phyloP scores from a whole-genome alignment of 1,284 basidiomycete species.

The Cryptococcus neoformans region DNA sequence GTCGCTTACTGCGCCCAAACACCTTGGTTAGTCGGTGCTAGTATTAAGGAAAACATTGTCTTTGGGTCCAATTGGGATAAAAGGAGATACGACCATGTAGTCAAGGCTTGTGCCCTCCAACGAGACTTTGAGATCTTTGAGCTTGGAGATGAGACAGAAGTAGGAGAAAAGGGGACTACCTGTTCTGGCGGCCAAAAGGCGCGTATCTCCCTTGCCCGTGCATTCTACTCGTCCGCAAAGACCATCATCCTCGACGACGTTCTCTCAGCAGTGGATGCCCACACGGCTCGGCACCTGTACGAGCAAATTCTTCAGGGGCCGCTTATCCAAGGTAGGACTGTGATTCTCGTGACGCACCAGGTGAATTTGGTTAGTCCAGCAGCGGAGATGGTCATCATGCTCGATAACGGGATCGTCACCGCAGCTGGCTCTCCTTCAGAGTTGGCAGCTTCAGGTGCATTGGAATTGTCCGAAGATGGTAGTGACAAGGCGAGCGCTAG shows the following conservation, averaged over 20 bases:
- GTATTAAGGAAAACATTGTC: constrained; percentile 56
- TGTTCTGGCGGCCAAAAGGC: constrained; percentile 50
- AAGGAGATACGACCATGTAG: constrained; percentile 51
- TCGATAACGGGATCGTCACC: constrained; percentile 39
- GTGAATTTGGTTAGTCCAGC: constrained; percentile 53
- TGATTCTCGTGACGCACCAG: constrained; percentile 56
- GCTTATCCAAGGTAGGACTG: constrained; percentile 48
- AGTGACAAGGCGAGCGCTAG: not conserved
- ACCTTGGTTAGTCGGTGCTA: constrained; percentile 56
- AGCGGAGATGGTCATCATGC: constrained; percentile 46
- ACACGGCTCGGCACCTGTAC: constrained; percentile 45
- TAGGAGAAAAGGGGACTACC: constrained; percentile 58
- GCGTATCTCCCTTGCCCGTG: constrained; percentile 46
- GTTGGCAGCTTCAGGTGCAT: constrained; percentile 21
- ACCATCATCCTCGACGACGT: constrained; percentile 48
- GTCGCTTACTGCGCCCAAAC: constrained; percentile 56
- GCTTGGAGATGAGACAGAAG: constrained; percentile 57
- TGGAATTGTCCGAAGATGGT: constrained; percentile 20
- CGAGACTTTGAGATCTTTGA: constrained; percentile 56
- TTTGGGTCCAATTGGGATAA: constrained; percentile 53
- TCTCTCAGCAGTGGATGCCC: constrained; percentile 53
- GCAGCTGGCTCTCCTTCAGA: constrained; percentile 40
- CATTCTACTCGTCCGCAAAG: constrained; percentile 44
- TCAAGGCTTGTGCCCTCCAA: constrained; percentile 55
- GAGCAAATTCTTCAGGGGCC: constrained; percentile 41